Evolutionary conservation across 345 rosid species (phyloP), one percentile per base, ranked within the genome.

Genomic region (Kandelia obovata): DNA sequence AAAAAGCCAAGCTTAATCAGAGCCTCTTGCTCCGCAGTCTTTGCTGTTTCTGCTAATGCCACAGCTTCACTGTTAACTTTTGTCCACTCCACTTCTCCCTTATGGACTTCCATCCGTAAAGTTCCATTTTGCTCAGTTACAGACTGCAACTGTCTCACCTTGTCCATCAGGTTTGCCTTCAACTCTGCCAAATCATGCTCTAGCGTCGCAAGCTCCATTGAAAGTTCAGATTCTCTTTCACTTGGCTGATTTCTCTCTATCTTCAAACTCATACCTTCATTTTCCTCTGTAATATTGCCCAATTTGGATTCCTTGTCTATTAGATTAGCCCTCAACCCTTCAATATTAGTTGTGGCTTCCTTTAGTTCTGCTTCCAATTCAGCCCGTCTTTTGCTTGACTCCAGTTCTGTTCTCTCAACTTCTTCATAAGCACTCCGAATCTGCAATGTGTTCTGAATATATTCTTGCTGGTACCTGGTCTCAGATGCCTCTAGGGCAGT

Each of bases 301-400:
- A 88, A 67, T 75, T 86, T 92, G 39, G 88, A 80, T 77, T 95
- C 97, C 79, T 89, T 95, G 55, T 89, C 93, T 92, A 91, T 84
- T 66, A 91, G 74, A 47, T 78, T 83, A 16, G 86, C 92, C 75
- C 86, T 92, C 76, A 95, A 78, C 77, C 88, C 89, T 72, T 87
- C 95, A 43, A 84, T 73, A 57, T 67, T 77, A 66, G 68, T 68
- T 76, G 58, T 84, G 28, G 78, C 79, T 57, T 37, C 80, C 77
- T 81, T 77, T 62, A 89, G 57, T 67, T 88, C 92, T 30, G 82
- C 85, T 35, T 79, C 91, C 61, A 89, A 61, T 66, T 73, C 83
- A 5, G 81, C 78, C 75, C 83, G 89, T 80, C 83, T 88, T 71
- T 88, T 76, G 15, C 75, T 76, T 25, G 84, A 82, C 55, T 87